Evolutionary conservation across 140 eudicot species (phyloP), one percentile per base, ranked within the genome.

Genomic region (Oenanthe javanica): DNA sequence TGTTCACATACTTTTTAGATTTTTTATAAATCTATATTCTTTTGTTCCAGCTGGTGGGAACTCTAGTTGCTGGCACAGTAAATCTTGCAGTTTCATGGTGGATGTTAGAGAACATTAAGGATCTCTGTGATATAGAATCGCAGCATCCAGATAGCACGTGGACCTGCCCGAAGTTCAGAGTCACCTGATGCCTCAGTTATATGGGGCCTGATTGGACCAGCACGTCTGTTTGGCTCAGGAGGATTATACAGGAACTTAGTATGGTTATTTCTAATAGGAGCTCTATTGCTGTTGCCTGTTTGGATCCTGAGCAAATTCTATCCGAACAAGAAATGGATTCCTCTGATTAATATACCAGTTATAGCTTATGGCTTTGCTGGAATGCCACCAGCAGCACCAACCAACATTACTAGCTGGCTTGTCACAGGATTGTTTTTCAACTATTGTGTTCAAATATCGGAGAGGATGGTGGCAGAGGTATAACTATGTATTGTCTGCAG

Each of bases 201-300:
- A 71, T 92, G 98, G 98, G 97, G 98, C 31, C 87, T 94, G 42
- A 92, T 94, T 15, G 98, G 98, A 54, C 98, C 98, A 9, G 80
- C 83, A 38, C 84, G 96, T 76, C 87, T 94, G 3, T 94, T 94
- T 64, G 98, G 98, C 42, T 91, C 94, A 0, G 96, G 90, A 13
- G 98, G 93, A 14, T 81, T 92, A 82, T 92, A 94, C 79, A 74
- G 97, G 72, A 94, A 94, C 89, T 83, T 94, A 76, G 97, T 94
- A 1, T 94, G 98, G 98, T 46, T 94, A 45, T 94, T 31, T 85
- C 93, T 94, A 19, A 59, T 94, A 12, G 98, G 97, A 67, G 98
- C 96, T 0, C 76, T 90, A 21, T 86, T 94, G 72, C 97, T 96
- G 0, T 93, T 94, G 9, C 98, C 98, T 5, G 90, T 94, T 45